Evolutionary conservation across 2,329 filamentous ascomycete species (phyloP), one percentile per base, ranked within the genome.

Genomic region (Fusarium secorum): DNA sequence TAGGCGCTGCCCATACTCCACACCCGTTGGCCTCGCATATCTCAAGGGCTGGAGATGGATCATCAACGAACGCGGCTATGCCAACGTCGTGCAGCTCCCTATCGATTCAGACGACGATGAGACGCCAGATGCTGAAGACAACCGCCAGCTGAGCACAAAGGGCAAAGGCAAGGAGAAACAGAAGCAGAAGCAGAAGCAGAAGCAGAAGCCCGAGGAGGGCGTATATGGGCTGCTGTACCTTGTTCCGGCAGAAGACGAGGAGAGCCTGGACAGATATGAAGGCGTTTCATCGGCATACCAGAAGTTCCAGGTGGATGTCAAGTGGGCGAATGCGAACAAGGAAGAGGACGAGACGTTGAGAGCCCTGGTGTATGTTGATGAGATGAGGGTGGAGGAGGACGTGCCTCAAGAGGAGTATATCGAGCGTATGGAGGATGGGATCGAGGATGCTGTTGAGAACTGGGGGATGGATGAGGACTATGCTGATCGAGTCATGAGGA

Each of bases 51-150:
- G 89, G 83, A 81, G 78, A 46, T 93, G 90, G 89, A 83, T 91
- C 57, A 92, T 93, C 81, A 91, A 89, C 75, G 79, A 82, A 48
- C 85, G 90, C 4, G 90, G 90, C 18, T 92, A 90, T 76, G 91
- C 91, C 41, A 93, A 93, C 75, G 82, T 93, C n/a, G 85, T 89
- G 30, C 76, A 74, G n/a, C 65, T 76, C 5, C 41, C 64, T 15
- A 32, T 55, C 38, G 62, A 65, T 35, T 65, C 62, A 11, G 66
- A 68, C 4, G 55, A 62, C 9, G 67, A 71, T 13, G 51, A 63
- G 8, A 64, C 46, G 2, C 55, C 61, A 3, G 58, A 61, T 9
- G 52, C 48, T 38, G 52, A 55, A 53, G 54, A 53, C 35, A 45
- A 28, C 24, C 57, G 18, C 39, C 44, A 48, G 44, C 36, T 41